phyloP scores from a whole-genome alignment of 768 basidiomycete genomes.

The Mycena capillaripes region DNA sequence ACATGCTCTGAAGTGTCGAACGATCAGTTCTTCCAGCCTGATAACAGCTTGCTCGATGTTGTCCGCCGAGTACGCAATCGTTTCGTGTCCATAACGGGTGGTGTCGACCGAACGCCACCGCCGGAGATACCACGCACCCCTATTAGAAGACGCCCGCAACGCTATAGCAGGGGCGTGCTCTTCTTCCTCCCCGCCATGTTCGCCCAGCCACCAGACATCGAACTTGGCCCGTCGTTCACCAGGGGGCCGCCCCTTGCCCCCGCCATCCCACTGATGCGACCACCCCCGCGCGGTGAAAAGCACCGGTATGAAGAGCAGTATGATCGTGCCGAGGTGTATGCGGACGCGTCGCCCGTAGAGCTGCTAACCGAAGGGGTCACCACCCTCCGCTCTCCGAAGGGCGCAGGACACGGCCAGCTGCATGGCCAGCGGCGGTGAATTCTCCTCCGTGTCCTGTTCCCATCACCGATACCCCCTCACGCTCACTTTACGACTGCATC shows the following conservation, averaged over 20 bases:
- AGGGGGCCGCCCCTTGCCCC: constrained; percentile 40
- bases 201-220: constrained; percentile 64
- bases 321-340: constrained; percentile 29
- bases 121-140: constrained; percentile 56
- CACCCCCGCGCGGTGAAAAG: constrained; percentile 39
- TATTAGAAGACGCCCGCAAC: constrained; percentile 60
- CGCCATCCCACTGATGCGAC: constrained; percentile 44
- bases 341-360: constrained; percentile 36
- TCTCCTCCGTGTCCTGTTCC: neutral
- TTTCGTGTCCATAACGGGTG: constrained; percentile 61
- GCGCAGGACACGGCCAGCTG: constrained; percentile 24
- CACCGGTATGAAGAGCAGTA: constrained; percentile 36
- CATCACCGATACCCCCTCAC: constrained; percentile 32
- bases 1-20: constrained; percentile 63
- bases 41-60: constrained; percentile 63
- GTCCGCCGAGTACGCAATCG: constrained; percentile 72
- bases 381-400: constrained; percentile 32
- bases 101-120: constrained; percentile 48
- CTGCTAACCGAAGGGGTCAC: constrained; percentile 34
- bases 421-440: constrained; percentile 24
- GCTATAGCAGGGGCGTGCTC: constrained; percentile 70
- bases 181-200: constrained; percentile 90
- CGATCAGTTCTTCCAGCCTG: constrained; percentile 59
- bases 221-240: constrained; percentile 52
- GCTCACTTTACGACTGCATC: constrained; percentile 25